phyloP scores from a whole-genome alignment of 495 filamentous ascomycete species.

The Xylaria telfairii region DNA sequence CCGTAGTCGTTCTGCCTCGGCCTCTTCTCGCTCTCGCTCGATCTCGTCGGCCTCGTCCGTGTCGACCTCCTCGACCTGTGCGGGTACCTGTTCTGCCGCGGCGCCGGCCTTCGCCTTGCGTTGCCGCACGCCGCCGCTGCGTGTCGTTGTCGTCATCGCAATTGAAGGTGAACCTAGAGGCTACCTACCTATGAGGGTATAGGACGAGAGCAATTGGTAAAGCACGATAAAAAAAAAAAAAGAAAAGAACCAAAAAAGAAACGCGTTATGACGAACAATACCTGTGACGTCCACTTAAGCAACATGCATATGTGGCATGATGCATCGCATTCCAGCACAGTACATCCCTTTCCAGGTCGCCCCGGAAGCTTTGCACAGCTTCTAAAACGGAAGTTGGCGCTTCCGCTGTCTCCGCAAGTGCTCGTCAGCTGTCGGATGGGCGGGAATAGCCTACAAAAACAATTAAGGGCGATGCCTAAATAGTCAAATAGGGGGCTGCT shows the following conservation, averaged over 20 bases:
- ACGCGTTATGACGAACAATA: background rate
- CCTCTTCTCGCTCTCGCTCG: conserved; percentile 30
- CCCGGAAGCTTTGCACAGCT: conserved; percentile 1
- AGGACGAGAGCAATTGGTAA: no score
- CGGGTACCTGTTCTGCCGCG: conserved; percentile 13
- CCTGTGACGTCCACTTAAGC: conserved; percentile 4
- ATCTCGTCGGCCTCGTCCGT: conserved; percentile 38
- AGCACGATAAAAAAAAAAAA: no score
- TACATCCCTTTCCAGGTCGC: background rate
- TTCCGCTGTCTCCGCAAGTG: conserved; percentile 11
- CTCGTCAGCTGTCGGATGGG: conserved; percentile 8
- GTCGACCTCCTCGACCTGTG: conserved; percentile 35
- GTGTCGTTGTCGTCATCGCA: conserved; percentile 25
- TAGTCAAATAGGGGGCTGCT: conserved; percentile 1
- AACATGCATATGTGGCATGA: conserved; percentile 20
- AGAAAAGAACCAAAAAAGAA: background rate
- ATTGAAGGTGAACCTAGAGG: background rate
- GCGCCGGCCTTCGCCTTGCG: conserved; percentile 33
- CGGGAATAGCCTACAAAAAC: background rate
- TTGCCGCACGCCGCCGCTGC: conserved; percentile 36
- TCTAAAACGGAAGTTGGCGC: conserved; percentile 20
- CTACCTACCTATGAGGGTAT: no score
- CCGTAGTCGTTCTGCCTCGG: conserved; percentile 26
- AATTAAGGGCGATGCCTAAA: conserved; percentile 5
- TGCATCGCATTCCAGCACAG: background rate